Base-by-base conservation (phyloP, 768 basidiomycete genomes). In the Lactarius trivialis region DNA sequence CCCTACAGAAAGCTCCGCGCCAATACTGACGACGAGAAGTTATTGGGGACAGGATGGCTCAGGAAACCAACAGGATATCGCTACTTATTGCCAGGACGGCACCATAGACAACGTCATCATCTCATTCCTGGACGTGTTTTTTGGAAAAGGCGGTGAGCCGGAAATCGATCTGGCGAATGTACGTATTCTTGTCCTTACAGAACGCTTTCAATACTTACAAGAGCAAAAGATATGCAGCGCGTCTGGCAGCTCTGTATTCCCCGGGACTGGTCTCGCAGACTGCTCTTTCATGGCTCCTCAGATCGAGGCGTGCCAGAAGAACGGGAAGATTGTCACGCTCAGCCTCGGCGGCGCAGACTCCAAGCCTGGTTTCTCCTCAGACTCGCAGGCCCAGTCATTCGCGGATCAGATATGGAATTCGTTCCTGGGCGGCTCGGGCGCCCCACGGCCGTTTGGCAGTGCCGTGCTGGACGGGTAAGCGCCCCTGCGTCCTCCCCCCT, bases 131-230 rank as follows among this genome's bases (percentile, higher is more conserved):
- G 51, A 60, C 19, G 50, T 60, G 12, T 60, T 60, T 36, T 24
- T 2, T 45, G 59, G 59, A 7, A 3, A 34, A 5, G 59, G 51
- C 4, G 81, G 81, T 26, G 70, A 78, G 11, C 87, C 88, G n/a
- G 82, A 81, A 12, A 76, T 89, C 57, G 85, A 90, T 70, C 76
- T 89, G 7, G 87, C 85, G 0, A 88, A 86, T 67, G 86, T 85
- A 70, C 61, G 79, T n/a, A 51, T 14, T 30, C 45, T 24, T 4
- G 24, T 24, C 11, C 12, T 30, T 17, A 3, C 26, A 21, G 3
- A 4, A 33, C 52, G 0, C 24, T 54, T 51, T 32, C 9, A n/a
- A 43, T 48, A 37, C 51, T 49, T 6, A 49, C 41, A 19, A 15
- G 14, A 28, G 6, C 39, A 36, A 21, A 30, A 80, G 78, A 79